Evolutionary conservation across 2,329 filamentous ascomycete species (phyloP), one percentile per base, ranked within the genome.

Genomic region (Calonectria hawksworthii): DNA sequence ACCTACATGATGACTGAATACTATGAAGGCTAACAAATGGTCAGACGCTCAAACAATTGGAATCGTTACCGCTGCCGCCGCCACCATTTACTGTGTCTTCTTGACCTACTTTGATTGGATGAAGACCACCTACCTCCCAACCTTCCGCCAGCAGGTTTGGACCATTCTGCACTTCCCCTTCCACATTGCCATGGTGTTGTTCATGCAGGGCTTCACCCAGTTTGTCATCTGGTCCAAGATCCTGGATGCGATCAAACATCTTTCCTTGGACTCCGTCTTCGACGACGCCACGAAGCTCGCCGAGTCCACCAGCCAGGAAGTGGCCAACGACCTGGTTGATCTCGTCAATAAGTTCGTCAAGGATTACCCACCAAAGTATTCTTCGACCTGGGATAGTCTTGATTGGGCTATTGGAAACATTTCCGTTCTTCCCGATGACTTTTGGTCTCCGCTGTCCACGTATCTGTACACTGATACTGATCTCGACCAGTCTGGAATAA

Each of bases 151-250:
- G 76, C 90, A 92, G 66, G 83, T 91, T 68, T 92, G 90, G 90
- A 87, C 89, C 0, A 72, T 86, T 2, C 81, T 91, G 0, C 92
- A 93, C 83, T 90, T 93, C 74, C 92, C 92, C 0, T 91, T 93
- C 78, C 92, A 94, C 76, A 87, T 93, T 2, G 85, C 90, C 8
- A 88, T 94, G 38, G 89, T 93, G 18, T 88, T 94, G 9, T 88
- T 93, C n/a, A 89, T 93, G 56, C 92, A 93, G 79, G 92, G 91
- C 18, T 86, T 88, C 50, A 91, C 91, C 9, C 91, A 93, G 76
- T 89, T 93, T 63, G 83, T 89, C 69, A 84, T 87, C 67, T 88
- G 86, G 84, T 83, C 83, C 30, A 87, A 88, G 74, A 82, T 87
- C 23, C 74, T 85, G 21, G 82, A 86, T 32, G 80, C 81, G 2